Evolutionary conservation across 139 green algal species (phyloP).

Genomic region (Tetraselmis chui): DNA sequence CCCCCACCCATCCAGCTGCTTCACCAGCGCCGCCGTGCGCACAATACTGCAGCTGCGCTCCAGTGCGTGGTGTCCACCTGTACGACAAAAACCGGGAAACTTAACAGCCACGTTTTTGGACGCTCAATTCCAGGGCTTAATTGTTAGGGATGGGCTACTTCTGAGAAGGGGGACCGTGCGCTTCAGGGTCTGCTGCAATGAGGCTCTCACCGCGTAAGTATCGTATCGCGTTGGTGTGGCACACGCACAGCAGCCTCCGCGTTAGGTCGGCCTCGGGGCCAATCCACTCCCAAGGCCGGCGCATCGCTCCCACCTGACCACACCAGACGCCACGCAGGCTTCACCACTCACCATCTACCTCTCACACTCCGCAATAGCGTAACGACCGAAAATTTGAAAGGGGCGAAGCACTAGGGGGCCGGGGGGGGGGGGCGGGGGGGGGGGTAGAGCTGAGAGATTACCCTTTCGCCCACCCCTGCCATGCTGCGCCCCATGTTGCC

Average conservation of each 20-base stretch:
- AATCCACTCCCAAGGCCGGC: slow-evolving; percentile 9
- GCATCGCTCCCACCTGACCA: neutral
- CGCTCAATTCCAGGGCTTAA: no score
- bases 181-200: no score
- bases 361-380: no score
- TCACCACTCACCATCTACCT: no score
- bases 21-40: neutral
- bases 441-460: neutral
- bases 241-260: slow-evolving; percentile 14
- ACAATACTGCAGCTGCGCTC: neutral
- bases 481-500: neutral
- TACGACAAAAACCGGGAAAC: no score
- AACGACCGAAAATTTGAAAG: no score
- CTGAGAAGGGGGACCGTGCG: no score
- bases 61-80: neutral
- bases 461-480: neutral
- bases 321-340: no score
- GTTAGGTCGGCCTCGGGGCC: slow-evolving; percentile 9
- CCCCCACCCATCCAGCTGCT: neutral
- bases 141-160: no score
- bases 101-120: no score
- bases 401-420: no score
- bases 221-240: neutral
- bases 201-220: neutral
- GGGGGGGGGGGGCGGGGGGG: no score